Evolutionary conservation across 1,139 yeast species (phyloP).

Genomic region (Diutina scorzettiae): DNA sequence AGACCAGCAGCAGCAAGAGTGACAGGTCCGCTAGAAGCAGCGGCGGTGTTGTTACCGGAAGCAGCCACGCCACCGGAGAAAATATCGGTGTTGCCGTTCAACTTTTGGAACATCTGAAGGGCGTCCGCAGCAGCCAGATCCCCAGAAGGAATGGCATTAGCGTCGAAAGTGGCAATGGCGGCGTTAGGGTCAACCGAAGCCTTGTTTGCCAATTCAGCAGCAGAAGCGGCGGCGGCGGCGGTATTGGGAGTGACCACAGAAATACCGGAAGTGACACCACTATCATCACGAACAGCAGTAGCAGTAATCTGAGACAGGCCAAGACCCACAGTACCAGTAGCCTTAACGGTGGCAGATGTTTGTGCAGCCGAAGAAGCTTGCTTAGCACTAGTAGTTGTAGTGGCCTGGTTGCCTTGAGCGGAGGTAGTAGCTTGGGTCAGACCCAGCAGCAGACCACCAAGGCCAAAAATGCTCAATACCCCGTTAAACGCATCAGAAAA

Average conservation of each 20-base stretch:
- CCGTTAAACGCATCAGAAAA: neutral
- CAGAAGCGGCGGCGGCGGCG: neutral
- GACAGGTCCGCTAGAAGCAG: neutral
- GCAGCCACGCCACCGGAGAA: neutral
- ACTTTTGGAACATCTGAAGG: slow-evolving; percentile 1
- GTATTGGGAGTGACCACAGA: neutral
- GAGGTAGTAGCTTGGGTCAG: neutral
- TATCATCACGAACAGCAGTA: neutral
- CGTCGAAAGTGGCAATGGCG: neutral
- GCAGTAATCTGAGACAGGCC: neutral
- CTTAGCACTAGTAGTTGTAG: neutral
- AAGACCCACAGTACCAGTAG: neutral
- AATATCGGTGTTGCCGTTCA: slow-evolving; percentile 1
- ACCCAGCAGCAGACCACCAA: neutral
- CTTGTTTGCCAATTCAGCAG: neutral
- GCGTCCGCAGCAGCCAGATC: neutral
- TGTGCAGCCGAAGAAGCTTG: neutral
- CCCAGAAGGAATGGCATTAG: neutral
- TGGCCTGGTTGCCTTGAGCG: neutral
- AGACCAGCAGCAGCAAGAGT: neutral
- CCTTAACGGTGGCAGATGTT: neutral
- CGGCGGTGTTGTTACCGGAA: neutral
- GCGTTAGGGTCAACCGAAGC: neutral
- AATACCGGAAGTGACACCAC: neutral
- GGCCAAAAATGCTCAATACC: neutral